A percentile compares a stretch with the other conserved stretches of the same genome.
Conservation (phyloP, 2,329 filamentous ascomycete genomes). For the Coniochaeta sp. region DNA sequence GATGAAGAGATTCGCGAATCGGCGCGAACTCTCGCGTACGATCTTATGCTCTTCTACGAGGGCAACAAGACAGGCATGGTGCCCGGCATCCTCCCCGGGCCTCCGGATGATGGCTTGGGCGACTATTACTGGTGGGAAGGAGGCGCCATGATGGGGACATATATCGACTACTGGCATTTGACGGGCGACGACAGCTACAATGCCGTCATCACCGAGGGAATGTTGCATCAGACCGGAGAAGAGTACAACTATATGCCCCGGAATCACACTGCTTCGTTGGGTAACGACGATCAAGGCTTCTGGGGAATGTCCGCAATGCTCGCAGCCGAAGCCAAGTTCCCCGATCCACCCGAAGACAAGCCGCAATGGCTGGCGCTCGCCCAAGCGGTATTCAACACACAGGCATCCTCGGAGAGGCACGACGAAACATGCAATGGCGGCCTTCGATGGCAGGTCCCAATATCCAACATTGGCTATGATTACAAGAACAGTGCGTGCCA, state of each 20-base stretch:
- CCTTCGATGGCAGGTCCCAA: slow-evolving; percentile 70
- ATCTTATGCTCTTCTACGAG: slow-evolving; percentile 38
- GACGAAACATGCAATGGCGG: slow-evolving; percentile 58
- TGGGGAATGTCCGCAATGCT: slow-evolving; percentile 64
- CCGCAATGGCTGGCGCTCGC: slow-evolving; percentile 59
- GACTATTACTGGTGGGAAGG: slow-evolving; percentile 64
- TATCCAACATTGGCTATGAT: slow-evolving; percentile 66
- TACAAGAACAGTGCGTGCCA: slow-evolving; percentile 62
- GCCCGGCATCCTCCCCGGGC: slow-evolving; percentile 41
- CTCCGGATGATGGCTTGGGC: slow-evolving; percentile 35
- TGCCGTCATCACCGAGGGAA: slow-evolving; percentile 38
- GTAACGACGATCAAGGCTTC: slow-evolving; percentile 66
- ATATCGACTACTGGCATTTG: slow-evolving; percentile 59
- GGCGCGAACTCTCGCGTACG: slow-evolving; percentile 27
- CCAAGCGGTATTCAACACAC: slow-evolving; percentile 62
- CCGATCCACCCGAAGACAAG: slow-evolving; percentile 45
- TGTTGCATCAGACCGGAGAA: slow-evolving; percentile 46
- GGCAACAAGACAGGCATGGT: slow-evolving; percentile 36
- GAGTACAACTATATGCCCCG: slow-evolving; percentile 48
- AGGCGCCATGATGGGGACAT: slow-evolving; percentile 52
- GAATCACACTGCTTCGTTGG: slow-evolving; percentile 44
- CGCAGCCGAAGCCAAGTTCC: slow-evolving; percentile 58
- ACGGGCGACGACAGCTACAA: slow-evolving; percentile 56
- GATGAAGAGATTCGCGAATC: neutral
- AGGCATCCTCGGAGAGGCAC: slow-evolving; percentile 55